phyloP scores from a whole-genome alignment of 768 basidiomycete species.

The Sutorius australiensis region DNA sequence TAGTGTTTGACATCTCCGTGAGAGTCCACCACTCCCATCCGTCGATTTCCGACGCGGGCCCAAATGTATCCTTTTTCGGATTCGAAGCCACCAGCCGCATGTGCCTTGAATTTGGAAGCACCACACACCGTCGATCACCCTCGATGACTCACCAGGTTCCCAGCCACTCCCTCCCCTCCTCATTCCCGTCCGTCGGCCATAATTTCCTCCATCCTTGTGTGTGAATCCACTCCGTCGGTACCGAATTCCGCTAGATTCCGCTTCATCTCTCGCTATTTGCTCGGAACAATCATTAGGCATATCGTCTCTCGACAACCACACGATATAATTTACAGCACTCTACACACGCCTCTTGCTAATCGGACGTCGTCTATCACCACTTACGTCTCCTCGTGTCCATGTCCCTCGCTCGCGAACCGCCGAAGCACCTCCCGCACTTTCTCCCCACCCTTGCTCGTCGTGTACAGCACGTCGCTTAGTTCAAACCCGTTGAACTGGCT shows the following conservation, averaged over 20 bases:
- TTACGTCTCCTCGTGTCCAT: conserved; percentile 31
- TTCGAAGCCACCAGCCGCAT: conserved; percentile 14
- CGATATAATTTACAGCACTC: conserved; percentile 13
- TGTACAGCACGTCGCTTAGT: conserved; percentile 75
- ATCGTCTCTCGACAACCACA: conserved; percentile 1
- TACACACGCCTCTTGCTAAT: background rate
- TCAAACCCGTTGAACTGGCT: conserved; percentile 94
- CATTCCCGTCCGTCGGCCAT: conserved; percentile 17
- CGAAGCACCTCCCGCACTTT: conserved; percentile 53
- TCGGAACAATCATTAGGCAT: conserved; percentile 13
- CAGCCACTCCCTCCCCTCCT: background rate
- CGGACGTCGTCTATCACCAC: background rate
- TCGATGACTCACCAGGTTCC: conserved; percentile 18
- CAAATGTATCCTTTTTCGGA: conserved; percentile 21
- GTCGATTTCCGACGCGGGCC: background rate
- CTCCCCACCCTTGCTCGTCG: conserved; percentile 53
- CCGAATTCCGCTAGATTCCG: background rate
- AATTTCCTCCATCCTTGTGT: background rate
- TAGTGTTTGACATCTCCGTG: background rate
- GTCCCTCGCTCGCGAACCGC: conserved; percentile 43
- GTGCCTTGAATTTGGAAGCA: conserved; percentile 28
- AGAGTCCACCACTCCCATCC: background rate
- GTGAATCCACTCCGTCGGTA: conserved; percentile 1
- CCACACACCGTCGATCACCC: conserved; percentile 28
- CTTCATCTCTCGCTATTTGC: background rate